These are phyloP conservation scores for Phytophthora nicotianae DNA, from an alignment of 352 stramenopile species.

Conservation along the genomic window DNA sequence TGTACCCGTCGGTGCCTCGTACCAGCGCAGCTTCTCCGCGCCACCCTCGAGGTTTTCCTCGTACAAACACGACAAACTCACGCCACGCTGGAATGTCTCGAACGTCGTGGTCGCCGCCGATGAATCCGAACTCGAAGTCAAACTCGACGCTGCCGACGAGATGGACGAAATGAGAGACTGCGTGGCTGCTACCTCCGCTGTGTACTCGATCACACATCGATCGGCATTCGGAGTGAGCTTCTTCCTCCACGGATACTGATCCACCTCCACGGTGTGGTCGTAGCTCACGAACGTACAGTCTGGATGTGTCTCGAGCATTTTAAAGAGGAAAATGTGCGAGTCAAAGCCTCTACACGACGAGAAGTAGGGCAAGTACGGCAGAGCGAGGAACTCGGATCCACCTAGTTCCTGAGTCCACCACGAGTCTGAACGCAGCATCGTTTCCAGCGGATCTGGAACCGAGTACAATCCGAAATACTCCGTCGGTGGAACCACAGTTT, in stretches of 20 bases:
- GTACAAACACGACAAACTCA: slow-evolving; percentile 92
- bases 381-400: slow-evolving; percentile 69
- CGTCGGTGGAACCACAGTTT: slow-evolving; percentile 41
- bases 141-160: slow-evolving; percentile 22
- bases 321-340: slow-evolving; percentile 92
- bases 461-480: slow-evolving; percentile 68
- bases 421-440: slow-evolving; percentile 49
- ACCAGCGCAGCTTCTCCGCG: slow-evolving; percentile 86
- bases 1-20: slow-evolving; percentile 75
- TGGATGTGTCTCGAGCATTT: slow-evolving; percentile 95
- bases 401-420: slow-evolving; percentile 84
- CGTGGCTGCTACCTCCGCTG: slow-evolving; percentile 31
- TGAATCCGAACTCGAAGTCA: slow-evolving; percentile 25
- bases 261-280: slow-evolving; percentile 90
- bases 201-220: slow-evolving; percentile 74
- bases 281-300: slow-evolving; percentile 90
- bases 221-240: slow-evolving; percentile 83
- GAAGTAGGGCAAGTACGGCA: slow-evolving; percentile 97
- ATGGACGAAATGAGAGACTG: slow-evolving; percentile 47
- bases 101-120: slow-evolving; percentile 19
- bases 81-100: slow-evolving; percentile 55
- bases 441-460: slow-evolving; percentile 44
- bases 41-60: slow-evolving; percentile 86
- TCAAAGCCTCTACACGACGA: slow-evolving; percentile 96
- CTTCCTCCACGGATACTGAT: slow-evolving; percentile 91